Evolutionary conservation across 2,329 filamentous ascomycete genomes (phyloP), one percentile per base, ranked within the genome.

Genomic region (Westerdykella ornata): DNA sequence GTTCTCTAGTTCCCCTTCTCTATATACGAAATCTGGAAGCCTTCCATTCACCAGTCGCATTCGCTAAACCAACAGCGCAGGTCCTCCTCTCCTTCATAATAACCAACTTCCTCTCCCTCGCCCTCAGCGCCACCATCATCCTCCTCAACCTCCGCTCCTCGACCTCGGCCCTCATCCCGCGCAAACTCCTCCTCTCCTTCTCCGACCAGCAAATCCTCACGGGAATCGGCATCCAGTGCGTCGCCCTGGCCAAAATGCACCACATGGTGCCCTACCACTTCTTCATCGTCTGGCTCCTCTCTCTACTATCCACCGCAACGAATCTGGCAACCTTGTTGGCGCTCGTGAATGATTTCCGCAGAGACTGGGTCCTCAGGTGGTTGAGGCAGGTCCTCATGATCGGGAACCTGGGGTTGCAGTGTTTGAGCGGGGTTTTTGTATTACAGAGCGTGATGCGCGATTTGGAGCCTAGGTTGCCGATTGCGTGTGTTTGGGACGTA

Each of bases 271-370:
- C 79, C 0, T 85, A 85, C 57, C 81, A 85, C 63, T 83, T 84
- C 67, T 84, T 84, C 67, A 73, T 84, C 41, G 76, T 84, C 49
- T 84, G 80, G 81, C 80, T 83, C 68, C 67, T 84, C 2, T 78
- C 77, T 0, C 63, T 82, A 11, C 68, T 84, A 6, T 78, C 78
- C 13, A 82, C 78, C 48, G 77, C 78, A 1, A 82, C 81, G 2
- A 81, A 84, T 60, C 80, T 82, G 44, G 72, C 77, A 4, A 78
- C 80, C 0, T 66, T 84, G 13, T 69, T 84, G n/a, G 78, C 78
- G 1, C 71, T 84, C 26, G 77, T 80, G 1, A 75, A 76, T 54
- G 80, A 84, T 54, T 82, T 82, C 65, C 78, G 77, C 48, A 67
- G 80, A 20, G 80, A 84, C 61, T 80, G 77, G 76, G 77, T 84